These are phyloP conservation scores for Metschnikowia gruessii DNA, from an alignment of 805 yeast genomes.

Conservation along the genomic window DNA sequence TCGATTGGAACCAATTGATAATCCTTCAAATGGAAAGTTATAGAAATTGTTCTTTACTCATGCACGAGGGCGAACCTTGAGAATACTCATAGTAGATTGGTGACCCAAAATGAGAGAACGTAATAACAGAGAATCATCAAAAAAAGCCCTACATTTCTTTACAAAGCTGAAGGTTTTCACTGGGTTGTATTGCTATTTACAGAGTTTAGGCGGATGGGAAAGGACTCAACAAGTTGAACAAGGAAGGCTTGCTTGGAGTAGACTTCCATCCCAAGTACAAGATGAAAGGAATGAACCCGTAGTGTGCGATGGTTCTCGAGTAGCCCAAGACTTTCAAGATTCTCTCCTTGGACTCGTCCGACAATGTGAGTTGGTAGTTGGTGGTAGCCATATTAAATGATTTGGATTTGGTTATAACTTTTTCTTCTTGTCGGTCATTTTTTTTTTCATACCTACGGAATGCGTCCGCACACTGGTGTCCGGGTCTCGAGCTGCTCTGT, in stretches of 20 bases:
- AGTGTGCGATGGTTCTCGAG: slow-evolving; percentile 85
- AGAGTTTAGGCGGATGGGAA: slow-evolving; percentile 62
- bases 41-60: no score
- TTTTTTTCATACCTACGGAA: background rate
- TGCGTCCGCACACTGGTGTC: slow-evolving; percentile 9
- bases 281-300: slow-evolving; percentile 95
- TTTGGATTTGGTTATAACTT: background rate
- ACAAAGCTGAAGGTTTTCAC: background rate
- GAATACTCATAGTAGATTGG: background rate
- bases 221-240: slow-evolving; percentile 74
- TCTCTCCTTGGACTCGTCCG: slow-evolving; percentile 70
- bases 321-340: slow-evolving; percentile 76
- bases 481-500: slow-evolving; percentile 4
- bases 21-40: background rate
- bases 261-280: slow-evolving; percentile 75
- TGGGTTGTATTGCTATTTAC: slow-evolving; percentile 15
- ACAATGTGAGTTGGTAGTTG: slow-evolving; percentile 34
- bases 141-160: background rate
- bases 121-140: no score
- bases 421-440: background rate
- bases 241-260: slow-evolving; percentile 78
- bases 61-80: background rate
- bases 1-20: no score
- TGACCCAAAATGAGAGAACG: no score
- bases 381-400: slow-evolving; percentile 13